Evolutionary conservation across 73 alveolate species (phyloP).

Genomic region (Paramecium octaurelia): DNA sequence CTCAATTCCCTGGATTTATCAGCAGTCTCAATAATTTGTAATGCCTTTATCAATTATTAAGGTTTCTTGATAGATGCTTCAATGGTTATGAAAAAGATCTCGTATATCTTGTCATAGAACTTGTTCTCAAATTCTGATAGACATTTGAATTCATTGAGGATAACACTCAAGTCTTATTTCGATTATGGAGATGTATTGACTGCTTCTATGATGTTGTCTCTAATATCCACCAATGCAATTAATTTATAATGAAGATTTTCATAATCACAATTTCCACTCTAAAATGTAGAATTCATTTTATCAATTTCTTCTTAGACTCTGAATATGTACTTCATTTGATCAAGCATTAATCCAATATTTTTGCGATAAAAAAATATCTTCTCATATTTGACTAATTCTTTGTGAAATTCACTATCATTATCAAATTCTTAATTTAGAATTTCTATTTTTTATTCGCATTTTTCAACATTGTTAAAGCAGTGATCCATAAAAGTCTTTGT

Average conservation of each 20-base stretch:
- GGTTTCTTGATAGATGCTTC: slow-evolving; percentile 12
- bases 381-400: background rate
- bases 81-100: background rate
- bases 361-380: background rate
- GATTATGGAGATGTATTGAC: background rate
- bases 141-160: slow-evolving; percentile 8
- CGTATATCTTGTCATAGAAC: slow-evolving; percentile 3
- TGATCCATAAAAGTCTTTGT: background rate
- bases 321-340: slow-evolving; percentile 26
- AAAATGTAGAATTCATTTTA: slow-evolving; percentile 32
- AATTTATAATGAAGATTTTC: background rate
- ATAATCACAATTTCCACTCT: background rate
- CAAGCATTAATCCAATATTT: slow-evolving; percentile 38
- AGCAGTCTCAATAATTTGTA: slow-evolving; percentile 8
- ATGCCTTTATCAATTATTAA: background rate
- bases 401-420: background rate
- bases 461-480: background rate
- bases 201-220: slow-evolving; percentile 43
- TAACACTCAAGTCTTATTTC: background rate
- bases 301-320: slow-evolving; percentile 30
- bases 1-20: background rate
- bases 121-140: background rate
- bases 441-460: background rate
- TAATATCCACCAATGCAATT: background rate
- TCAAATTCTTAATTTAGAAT: background rate